Evolutionary conservation across 805 yeast species (phyloP).

Genomic region (Ogataea minuta): DNA sequence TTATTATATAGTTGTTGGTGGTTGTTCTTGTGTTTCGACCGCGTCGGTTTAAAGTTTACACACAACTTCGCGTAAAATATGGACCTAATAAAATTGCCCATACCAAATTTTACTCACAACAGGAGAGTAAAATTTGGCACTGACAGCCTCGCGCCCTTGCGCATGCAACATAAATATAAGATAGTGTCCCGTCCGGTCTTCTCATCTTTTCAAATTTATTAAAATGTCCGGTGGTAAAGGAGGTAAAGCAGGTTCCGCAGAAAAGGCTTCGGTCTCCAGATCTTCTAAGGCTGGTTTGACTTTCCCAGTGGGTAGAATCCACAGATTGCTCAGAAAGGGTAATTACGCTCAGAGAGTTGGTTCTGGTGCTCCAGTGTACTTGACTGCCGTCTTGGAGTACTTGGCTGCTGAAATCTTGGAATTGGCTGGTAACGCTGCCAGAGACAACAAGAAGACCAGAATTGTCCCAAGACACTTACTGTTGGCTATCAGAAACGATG

Average conservation of each 20-base stretch:
- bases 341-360: slow-evolving; percentile 98
- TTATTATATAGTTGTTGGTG: slow-evolving; percentile 8
- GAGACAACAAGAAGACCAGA: slow-evolving; percentile 98
- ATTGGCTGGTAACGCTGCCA: slow-evolving; percentile 98
- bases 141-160: neutral
- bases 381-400: slow-evolving; percentile 95
- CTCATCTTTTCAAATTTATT: slow-evolving; percentile 14
- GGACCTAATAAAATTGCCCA: slow-evolving; percentile 2
- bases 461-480: slow-evolving; percentile 98
- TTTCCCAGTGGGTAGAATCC: slow-evolving; percentile 99
- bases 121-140: slow-evolving; percentile 12
- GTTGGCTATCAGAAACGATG: slow-evolving; percentile 98
- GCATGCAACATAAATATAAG: slow-evolving; percentile 13
- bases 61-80: slow-evolving; percentile 7
- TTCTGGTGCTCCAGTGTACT: slow-evolving; percentile 98
- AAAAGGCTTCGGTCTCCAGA: slow-evolving; percentile 96
- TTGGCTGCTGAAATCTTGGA: slow-evolving; percentile 97
- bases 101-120: slow-evolving; percentile 8
- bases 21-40: slow-evolving; percentile 4
- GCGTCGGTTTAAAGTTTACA: slow-evolving; percentile 11
- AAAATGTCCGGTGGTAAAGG: slow-evolving; percentile 73
- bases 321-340: slow-evolving; percentile 94
- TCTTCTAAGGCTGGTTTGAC: slow-evolving; percentile 98
- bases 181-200: slow-evolving; percentile 10
- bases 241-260: slow-evolving; percentile 92